Base-by-base conservation (phyloP, 305 asterid species). In the Fraxinus nigra region DNA sequence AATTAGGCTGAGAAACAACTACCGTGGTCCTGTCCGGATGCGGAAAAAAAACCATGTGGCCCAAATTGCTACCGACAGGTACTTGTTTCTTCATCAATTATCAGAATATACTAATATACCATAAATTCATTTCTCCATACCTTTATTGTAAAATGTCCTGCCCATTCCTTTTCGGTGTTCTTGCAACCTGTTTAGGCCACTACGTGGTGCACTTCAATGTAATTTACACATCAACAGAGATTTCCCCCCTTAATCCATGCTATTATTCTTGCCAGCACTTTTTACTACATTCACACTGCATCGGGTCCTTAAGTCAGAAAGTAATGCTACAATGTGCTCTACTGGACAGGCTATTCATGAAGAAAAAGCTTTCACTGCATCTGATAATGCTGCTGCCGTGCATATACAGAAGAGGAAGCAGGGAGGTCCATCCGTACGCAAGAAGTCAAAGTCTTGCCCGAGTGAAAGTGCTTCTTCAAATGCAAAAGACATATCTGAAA, bases 51-150 rank as follows among this genome's bases (percentile, higher is more conserved):
- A 76, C 91, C 98, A 54, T 97, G 98, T 85, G 94, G 94, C 79
- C 87, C 92, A 78, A 83, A 91, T 82, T 97, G 99, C 89, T 91
- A 91, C 79, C 91, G 89, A 67, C 83, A 88, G 97, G 99, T 96
- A 54, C 75, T 51, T 0, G 61, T 78, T 73, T 38, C 72, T 75
- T 48, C 79, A 35, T 80, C 26, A 35, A 70, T 43, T 80, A 26
- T 67, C 80, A 32, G 65, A 79, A n/a, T 72, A 59, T 20, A 35
- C 9, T 51, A 35, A 79, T 77, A 3, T 35, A 48, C 81, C 76
- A 37, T 51, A 38, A 51, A 35, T 77, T 37, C 16, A 26, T 65
- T 22, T 78, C 8, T 1, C 20, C 54, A 20, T 54, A 32, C 28
- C 63, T 80, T 75, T 74, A 78, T 48, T 65, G 77, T 87, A n/a